phyloP scores from a whole-genome alignment of 2,329 filamentous ascomycete species.

The Colletotrichum limetticola region DNA sequence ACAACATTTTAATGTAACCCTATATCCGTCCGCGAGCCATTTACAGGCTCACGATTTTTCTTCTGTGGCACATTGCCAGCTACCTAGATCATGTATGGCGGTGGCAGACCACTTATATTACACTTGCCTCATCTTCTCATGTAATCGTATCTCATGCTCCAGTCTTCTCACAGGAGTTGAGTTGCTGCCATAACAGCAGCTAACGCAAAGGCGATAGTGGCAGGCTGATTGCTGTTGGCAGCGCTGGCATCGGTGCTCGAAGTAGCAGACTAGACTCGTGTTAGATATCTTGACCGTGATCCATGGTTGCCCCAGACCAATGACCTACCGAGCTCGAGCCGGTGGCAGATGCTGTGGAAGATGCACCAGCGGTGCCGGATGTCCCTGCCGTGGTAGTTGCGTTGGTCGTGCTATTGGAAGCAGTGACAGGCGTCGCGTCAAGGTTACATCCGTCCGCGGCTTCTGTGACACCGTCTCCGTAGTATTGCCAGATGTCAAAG shows the following conservation, averaged over 20 bases:
- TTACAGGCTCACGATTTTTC: too few species aligned
- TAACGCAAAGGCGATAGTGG: not conserved
- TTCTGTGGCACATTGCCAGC: too few species aligned
- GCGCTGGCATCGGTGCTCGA: not conserved
- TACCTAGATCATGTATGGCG: too few species aligned
- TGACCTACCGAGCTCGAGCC: not conserved
- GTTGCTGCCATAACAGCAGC: not conserved
- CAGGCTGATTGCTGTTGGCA: not conserved
- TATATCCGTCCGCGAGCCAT: too few species aligned
- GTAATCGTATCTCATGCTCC: not conserved
- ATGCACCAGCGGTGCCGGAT: not conserved
- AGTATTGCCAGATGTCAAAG: slow-evolving; percentile 56
- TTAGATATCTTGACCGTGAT: not conserved
- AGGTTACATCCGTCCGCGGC: slow-evolving; percentile 45
- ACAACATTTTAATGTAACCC: too few species aligned
- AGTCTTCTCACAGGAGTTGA: not conserved
- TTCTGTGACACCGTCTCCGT: slow-evolving; percentile 48
- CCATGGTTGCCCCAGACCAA: not conserved
- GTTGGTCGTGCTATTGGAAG: not conserved
- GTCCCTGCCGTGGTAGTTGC: not conserved
- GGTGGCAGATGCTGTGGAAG: not conserved
- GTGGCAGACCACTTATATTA: not conserved
- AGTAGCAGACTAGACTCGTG: not conserved
- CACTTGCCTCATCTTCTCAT: not conserved
- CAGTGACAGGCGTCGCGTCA: slow-evolving; percentile 18